Percentiles rank a stretch among this genome's conserved stretches.
Evolutionary conservation across 192 early-diverging fungal species (phyloP).

Genomic region (Chytriomyces sp.): DNA sequence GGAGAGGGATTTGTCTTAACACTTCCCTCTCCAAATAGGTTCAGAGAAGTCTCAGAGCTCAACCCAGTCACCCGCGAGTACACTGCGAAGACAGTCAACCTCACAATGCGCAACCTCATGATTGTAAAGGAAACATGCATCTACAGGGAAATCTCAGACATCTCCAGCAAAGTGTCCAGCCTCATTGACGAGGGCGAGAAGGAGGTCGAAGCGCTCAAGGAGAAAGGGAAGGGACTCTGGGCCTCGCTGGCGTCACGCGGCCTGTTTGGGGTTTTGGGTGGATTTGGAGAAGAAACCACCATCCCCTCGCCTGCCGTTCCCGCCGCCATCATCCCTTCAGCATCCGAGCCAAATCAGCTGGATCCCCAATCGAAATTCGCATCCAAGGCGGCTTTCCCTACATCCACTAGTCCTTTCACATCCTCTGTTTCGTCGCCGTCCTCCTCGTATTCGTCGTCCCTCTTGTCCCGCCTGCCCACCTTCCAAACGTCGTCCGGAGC

Average conservation of each 20-base stretch:
- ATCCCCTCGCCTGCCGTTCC: background rate
- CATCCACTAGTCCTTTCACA: background rate
- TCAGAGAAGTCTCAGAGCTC: conserved; percentile 64
- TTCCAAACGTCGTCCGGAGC: conserved; percentile 43
- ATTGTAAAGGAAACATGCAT: conserved; percentile 83
- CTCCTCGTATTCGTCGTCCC: background rate
- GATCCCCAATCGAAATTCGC: background rate
- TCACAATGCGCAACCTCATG: conserved; percentile 83
- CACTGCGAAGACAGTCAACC: conserved; percentile 79
- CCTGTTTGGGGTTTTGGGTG: background rate
- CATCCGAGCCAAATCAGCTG: background rate
- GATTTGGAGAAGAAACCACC: background rate
- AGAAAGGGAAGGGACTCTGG: background rate
- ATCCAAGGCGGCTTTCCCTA: background rate
- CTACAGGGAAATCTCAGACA: conserved; percentile 63
- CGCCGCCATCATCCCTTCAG: background rate
- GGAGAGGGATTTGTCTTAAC: too few species aligned
- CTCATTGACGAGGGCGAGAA: background rate
- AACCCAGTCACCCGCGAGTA: conserved; percentile 75
- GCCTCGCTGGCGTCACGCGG: background rate
- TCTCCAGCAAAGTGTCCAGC: background rate
- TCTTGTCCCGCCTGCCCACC: background rate
- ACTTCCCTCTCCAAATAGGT: too few species aligned
- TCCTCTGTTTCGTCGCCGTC: background rate
- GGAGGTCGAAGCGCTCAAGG: conserved; percentile 2